These are phyloP conservation scores for Dactylellina haptotyla DNA, from an alignment of 2,329 filamentous ascomycete genomes.

Conservation along the genomic window DNA sequence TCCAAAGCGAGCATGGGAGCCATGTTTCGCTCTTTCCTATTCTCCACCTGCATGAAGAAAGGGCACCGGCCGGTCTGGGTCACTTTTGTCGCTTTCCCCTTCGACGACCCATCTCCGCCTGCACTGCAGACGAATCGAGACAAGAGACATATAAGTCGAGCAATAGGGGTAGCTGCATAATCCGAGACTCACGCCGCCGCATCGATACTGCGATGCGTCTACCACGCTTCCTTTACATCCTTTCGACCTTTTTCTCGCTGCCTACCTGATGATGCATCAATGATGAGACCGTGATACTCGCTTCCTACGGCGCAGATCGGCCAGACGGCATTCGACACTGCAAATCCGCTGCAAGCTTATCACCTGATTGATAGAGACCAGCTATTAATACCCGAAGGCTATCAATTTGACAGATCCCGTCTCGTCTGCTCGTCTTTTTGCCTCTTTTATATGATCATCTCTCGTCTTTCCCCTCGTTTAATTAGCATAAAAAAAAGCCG, in stretches of 20 bases:
- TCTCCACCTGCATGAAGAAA: slow-evolving; percentile 17
- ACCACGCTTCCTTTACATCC: slow-evolving; percentile 1
- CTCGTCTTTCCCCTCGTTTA: slow-evolving; percentile 15
- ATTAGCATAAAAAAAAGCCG: slow-evolving; percentile 33
- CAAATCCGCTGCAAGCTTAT: slow-evolving; percentile 2
- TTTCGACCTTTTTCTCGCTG: slow-evolving; percentile 17
- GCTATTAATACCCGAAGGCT: slow-evolving; percentile 32
- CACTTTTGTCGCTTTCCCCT: background rate
- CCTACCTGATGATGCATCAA: slow-evolving; percentile 31
- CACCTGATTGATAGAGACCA: background rate
- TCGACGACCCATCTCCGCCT: slow-evolving; percentile 5
- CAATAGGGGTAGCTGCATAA: slow-evolving; percentile 43
- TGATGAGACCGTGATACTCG: too few relatives aligned
- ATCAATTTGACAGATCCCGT: background rate
- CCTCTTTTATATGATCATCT: background rate
- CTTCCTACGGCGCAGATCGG: background rate
- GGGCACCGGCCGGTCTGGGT: background rate
- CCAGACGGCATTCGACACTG: background rate
- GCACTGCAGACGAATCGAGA: background rate
- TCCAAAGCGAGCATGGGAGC: slow-evolving; percentile 23
- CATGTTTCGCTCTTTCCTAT: slow-evolving; percentile 14
- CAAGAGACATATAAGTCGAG: background rate
- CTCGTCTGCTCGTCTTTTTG: too few relatives aligned
- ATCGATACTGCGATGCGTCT: slow-evolving; percentile 26
- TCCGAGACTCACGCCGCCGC: slow-evolving; percentile 30